These are phyloP conservation scores for Cubamyces sp. DNA, from an alignment of 768 basidiomycete genomes.

Conservation along the genomic window DNA sequence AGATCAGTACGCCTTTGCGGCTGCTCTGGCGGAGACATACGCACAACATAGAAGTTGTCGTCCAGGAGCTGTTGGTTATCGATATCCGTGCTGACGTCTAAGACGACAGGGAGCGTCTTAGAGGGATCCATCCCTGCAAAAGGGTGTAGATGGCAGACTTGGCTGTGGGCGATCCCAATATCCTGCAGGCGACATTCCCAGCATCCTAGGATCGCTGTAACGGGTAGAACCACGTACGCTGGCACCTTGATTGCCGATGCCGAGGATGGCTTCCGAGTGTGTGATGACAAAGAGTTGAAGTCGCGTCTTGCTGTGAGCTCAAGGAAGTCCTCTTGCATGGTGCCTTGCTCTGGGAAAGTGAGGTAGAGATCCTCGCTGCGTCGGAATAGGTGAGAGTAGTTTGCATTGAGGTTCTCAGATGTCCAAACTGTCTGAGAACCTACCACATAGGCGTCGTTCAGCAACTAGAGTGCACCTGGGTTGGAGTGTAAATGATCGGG, in stretches of 20 bases:
- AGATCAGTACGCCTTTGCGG: no score
- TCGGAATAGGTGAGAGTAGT: conserved; percentile 85
- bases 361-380: conserved; percentile 79
- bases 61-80: conserved; percentile 64
- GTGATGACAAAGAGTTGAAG: conserved; percentile 82
- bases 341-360: conserved; percentile 58
- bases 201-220: no score
- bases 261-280: conserved; percentile 85
- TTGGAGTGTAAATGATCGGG: conserved; percentile 82
- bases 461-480: conserved; percentile 54
- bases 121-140: conserved; percentile 70
- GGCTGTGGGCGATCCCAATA: conserved; percentile 67
- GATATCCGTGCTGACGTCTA: conserved; percentile 85
- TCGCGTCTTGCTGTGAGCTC: conserved; percentile 62
- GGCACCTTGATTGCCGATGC: conserved; percentile 77
- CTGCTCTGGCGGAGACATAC: no score
- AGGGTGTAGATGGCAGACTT: conserved; percentile 81
- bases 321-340: conserved; percentile 78
- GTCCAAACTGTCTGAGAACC: background rate
- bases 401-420: conserved; percentile 67
- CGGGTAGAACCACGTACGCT: conserved; percentile 56
- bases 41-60: conserved; percentile 68
- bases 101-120: conserved; percentile 57
- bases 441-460: background rate
- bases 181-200: conserved; percentile 30